A percentile compares a stretch with the other conserved stretches of the same genome.
These are phyloP conservation scores for Gracilaria caudata DNA, from an alignment of 23 red algal genomes.

Conservation along the genomic window DNA sequence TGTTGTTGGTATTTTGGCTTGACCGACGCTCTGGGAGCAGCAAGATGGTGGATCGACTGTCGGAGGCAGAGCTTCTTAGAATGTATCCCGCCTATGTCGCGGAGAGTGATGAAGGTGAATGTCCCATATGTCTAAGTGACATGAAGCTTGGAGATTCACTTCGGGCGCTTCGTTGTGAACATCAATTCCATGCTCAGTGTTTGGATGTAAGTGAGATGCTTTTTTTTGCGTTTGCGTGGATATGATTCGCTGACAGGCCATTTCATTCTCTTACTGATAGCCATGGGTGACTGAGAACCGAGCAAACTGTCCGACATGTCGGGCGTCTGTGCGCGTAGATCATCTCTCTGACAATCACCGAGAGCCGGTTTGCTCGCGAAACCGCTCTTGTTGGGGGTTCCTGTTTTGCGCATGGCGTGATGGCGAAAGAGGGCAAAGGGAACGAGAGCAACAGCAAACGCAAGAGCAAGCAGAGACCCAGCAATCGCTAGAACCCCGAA, in stretches of 20 bases:
- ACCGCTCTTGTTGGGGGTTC: not conserved
- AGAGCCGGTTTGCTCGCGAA: not conserved
- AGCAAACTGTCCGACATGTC: slow-evolving; percentile 57
- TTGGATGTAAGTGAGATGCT: slow-evolving; percentile 56
- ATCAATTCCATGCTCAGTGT: slow-evolving; percentile 64
- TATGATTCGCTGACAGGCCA: slow-evolving; percentile 1
- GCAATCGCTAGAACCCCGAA: not conserved
- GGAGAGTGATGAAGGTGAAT: slow-evolving; percentile 28
- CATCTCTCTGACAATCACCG: slow-evolving; percentile 47
- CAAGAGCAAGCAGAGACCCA: too few relatives aligned
- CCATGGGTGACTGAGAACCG: slow-evolving; percentile 51
- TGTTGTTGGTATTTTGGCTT: slow-evolving; percentile 48
- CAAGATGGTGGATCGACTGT: slow-evolving; percentile 39
- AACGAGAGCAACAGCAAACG: not conserved
- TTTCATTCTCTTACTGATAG: slow-evolving; percentile 13
- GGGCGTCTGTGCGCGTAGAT: slow-evolving; percentile 28
- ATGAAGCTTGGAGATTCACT: slow-evolving; percentile 42
- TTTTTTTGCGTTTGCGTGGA: not conserved
- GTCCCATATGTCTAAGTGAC: slow-evolving; percentile 52
- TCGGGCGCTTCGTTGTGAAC: slow-evolving; percentile 46
- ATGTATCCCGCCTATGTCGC: slow-evolving; percentile 49
- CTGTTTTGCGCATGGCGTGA: not conserved
- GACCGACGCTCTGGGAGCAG: slow-evolving; percentile 36
- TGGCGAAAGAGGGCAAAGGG: not conserved
- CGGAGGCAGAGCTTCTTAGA: slow-evolving; percentile 34